phyloP scores from a whole-genome alignment of 345 rosid genomes.

The Dimocarpus longan region DNA sequence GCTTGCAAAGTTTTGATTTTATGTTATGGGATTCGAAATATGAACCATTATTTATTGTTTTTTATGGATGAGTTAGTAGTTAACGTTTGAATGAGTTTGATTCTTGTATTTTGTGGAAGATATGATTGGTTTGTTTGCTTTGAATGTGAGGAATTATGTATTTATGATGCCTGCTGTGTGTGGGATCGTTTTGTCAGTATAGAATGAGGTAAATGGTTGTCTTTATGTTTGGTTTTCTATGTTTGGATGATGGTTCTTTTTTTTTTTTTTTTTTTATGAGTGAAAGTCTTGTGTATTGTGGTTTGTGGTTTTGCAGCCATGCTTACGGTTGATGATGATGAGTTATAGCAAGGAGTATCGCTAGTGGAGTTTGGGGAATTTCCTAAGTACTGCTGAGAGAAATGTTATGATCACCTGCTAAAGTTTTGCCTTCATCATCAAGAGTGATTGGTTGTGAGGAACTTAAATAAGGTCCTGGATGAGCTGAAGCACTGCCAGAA shows the following conservation, averaged over 20 bases:
- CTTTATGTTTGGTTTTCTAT: not conserved
- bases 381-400: no score
- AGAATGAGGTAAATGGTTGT: not conserved
- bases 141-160: not conserved
- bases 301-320: constrained; percentile 47
- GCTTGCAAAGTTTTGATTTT: not conserved
- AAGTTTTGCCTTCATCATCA: no score
- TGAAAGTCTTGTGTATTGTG: constrained; percentile 11
- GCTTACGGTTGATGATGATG: constrained; percentile 61
- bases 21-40: not conserved
- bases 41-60: no score
- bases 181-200: not conserved
- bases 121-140: not conserved
- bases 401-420: no score
- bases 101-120: no score
- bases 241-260: constrained; percentile 7
- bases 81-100: no score
- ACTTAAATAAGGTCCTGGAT: no score
- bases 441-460: no score
- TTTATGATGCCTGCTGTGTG: not conserved
- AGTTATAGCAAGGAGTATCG: constrained; percentile 67
- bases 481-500: no score
- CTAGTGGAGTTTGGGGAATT: constrained; percentile 71
- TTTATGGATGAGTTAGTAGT: no score
- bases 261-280: constrained; percentile 6